Conservation (phyloP, 805 yeast genomes). For the Kodamaea lidongshanica region DNA sequence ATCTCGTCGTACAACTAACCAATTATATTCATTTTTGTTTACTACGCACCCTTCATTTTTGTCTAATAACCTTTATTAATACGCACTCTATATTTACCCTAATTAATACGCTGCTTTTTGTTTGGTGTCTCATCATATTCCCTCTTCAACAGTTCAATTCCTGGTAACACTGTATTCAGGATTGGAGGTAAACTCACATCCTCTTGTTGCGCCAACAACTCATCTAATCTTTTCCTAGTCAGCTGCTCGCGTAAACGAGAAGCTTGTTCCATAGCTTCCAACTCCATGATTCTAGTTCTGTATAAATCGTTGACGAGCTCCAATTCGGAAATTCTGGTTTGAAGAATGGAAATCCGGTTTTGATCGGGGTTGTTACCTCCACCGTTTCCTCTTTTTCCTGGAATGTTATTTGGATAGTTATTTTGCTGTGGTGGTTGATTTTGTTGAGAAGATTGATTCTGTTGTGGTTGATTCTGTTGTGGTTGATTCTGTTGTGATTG, state of each 20-base stretch:
- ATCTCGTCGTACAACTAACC: no score
- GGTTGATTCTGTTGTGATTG: slow-evolving; percentile 9
- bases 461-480: slow-evolving; percentile 9
- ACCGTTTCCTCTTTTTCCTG: slow-evolving; percentile 11
- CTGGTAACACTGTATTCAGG: no score
- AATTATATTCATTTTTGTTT: no score
- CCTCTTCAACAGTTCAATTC: no score
- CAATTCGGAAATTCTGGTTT: slow-evolving; percentile 77
- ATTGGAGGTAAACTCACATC: no score
- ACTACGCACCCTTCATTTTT: no score
- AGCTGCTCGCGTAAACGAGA: slow-evolving; percentile 45
- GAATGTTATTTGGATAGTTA: slow-evolving; percentile 9
- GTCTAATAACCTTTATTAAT: no score
- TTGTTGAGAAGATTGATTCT: slow-evolving; percentile 3
- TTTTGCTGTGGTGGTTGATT: slow-evolving; percentile 10
- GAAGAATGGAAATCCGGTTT: slow-evolving; percentile 39
- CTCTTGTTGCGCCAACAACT: slow-evolving; percentile 23
- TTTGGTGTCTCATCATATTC: no score
- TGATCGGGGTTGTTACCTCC: slow-evolving; percentile 7
- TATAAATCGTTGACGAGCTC: slow-evolving; percentile 88
- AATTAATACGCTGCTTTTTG: no score
- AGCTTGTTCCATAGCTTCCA: slow-evolving; percentile 64
- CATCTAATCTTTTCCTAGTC: slow-evolving; percentile 45
- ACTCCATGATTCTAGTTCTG: slow-evolving; percentile 73
- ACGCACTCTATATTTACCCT: no score